Evolutionary conservation across 2,329 filamentous ascomycete species (phyloP).

Genomic region (Zasmidium angulare): DNA sequence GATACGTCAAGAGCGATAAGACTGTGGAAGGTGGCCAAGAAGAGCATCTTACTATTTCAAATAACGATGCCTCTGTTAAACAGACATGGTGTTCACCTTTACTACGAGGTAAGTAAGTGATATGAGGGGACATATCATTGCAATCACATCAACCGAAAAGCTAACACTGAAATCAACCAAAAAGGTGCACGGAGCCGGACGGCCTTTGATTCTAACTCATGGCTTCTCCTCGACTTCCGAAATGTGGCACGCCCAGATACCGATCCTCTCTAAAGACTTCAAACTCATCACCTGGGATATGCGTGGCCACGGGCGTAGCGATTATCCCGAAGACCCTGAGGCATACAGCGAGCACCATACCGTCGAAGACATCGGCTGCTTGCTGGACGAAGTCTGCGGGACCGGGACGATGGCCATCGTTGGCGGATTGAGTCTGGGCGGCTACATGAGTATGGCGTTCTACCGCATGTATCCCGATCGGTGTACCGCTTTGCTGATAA

Average conservation of each 20-base stretch:
- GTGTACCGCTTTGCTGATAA: conserved; percentile 28
- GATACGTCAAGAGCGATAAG: too few relatives aligned
- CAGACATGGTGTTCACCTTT: conserved; percentile 21
- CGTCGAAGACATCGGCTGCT: conserved; percentile 28
- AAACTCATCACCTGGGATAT: conserved; percentile 27
- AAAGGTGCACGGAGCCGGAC: conserved; percentile 7
- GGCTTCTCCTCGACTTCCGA: conserved; percentile 31
- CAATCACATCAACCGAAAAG: too few relatives aligned
- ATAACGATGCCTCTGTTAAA: conserved; percentile 16
- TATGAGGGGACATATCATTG: conserved; percentile 16
- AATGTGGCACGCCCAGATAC: conserved; percentile 30
- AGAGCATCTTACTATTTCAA: neutral
- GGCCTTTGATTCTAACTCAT: conserved; percentile 27
- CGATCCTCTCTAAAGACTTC: conserved; percentile 19
- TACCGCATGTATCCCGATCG: conserved; percentile 24
- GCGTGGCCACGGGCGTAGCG: conserved; percentile 24
- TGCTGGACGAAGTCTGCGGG: conserved; percentile 25
- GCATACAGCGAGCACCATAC: conserved; percentile 30
- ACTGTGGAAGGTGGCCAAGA: too few relatives aligned
- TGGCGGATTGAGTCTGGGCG: conserved; percentile 29
- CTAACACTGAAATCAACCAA: too few relatives aligned
- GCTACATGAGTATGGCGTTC: conserved; percentile 32
- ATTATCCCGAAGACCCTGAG: conserved; percentile 23
- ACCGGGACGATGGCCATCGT: conserved; percentile 21
- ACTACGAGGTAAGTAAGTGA: conserved; percentile 20